Base-by-base conservation (phyloP, 2,329 filamentous ascomycete genomes). In the Apiospora arundinis region DNA sequence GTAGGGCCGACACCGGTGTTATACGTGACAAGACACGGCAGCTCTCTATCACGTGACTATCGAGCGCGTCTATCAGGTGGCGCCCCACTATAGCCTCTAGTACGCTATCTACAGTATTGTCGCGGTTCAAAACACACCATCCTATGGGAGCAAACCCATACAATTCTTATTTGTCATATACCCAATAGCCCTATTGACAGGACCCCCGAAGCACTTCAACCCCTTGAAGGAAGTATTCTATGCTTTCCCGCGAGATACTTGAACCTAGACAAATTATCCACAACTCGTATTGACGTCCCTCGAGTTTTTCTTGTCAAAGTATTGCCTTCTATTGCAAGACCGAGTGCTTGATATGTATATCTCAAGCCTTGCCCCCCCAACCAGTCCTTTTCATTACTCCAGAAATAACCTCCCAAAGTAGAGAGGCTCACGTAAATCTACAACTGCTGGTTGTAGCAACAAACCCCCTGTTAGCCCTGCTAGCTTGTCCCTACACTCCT, bases 381-480 rank as follows among this genome's bases (percentile, higher is more conserved):
- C 11, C 56, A 63, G 32, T 40, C 11, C 32, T 28, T 63, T 32
- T 63, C 21, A 18, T 40, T 18, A 21, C 56, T 40, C 18, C 32
- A 28, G 11, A n/a, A 14, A 32, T 12, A 32, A 63, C 32, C 32
- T 63, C 56, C 56, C 21, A 63, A 63, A 40, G 32, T 63, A 63
- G 56, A 60, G 52, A 63, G 56, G 56, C 8, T 32, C 32, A 63
- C 21, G 18, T 7, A 23, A 40, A 40, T 8, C 7, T 21, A n/a
- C 18, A 63, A n/a, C 14, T 23, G 18, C 56, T 23, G 56, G 21
- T 11, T 40, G 32, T n/a, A 63, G 56, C 56, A 63, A n/a, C 11
- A 63, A 14, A 12, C 56, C 32, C 5, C 16, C n/a, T 40, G 56
- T 37, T 68, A 32, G 56, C 56, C 68, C 49, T 69, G 68, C 48